Conservation (phyloP, 495 filamentous ascomycete species). For the Penicillium canescens region DNA sequence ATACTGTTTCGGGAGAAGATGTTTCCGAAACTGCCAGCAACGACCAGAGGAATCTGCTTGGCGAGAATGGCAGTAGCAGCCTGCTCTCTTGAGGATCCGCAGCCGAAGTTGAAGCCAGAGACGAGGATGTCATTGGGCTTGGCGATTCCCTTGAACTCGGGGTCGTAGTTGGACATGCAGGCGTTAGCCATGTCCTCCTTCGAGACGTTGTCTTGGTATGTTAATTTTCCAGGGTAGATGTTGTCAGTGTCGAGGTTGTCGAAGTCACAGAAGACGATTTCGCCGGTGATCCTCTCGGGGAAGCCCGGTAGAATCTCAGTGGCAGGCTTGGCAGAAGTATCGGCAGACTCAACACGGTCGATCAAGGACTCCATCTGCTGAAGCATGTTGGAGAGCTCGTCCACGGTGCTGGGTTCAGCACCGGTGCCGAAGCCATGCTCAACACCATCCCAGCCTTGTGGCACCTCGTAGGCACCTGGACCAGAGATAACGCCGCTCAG, state of each 20-base stretch:
- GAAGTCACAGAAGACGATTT: slow-evolving; percentile 55
- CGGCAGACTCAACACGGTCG: slow-evolving; percentile 16
- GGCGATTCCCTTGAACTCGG: slow-evolving; percentile 59
- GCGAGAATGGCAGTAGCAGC: slow-evolving; percentile 88
- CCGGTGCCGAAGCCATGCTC: slow-evolving; percentile 72
- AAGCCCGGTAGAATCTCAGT: slow-evolving; percentile 54
- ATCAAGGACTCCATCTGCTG: slow-evolving; percentile 58
- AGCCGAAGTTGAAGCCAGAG: slow-evolving; percentile 88
- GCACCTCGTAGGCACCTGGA: slow-evolving; percentile 77
- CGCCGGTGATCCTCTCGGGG: slow-evolving; percentile 50
- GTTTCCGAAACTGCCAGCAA: slow-evolving; percentile 84
- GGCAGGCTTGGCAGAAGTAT: slow-evolving; percentile 18
- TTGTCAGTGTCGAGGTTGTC: slow-evolving; percentile 56
- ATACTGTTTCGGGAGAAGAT: slow-evolving; percentile 89
- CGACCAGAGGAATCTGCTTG: slow-evolving; percentile 79
- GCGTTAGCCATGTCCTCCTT: slow-evolving; percentile 79
- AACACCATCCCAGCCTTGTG: slow-evolving; percentile 65
- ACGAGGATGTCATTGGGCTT: slow-evolving; percentile 77
- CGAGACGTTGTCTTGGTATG: slow-evolving; percentile 84
- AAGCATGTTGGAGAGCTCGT: slow-evolving; percentile 70
- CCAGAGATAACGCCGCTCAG: slow-evolving; percentile 74
- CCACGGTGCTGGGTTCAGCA: slow-evolving; percentile 59
- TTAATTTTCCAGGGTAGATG: slow-evolving; percentile 90
- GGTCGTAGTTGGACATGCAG: slow-evolving; percentile 92
- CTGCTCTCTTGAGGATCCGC: slow-evolving; percentile 80